Percentiles rank a stretch among this genome's conserved stretches.
phyloP scores from a whole-genome alignment of 768 basidiomycete genomes.

The Mycena epipterygia region DNA sequence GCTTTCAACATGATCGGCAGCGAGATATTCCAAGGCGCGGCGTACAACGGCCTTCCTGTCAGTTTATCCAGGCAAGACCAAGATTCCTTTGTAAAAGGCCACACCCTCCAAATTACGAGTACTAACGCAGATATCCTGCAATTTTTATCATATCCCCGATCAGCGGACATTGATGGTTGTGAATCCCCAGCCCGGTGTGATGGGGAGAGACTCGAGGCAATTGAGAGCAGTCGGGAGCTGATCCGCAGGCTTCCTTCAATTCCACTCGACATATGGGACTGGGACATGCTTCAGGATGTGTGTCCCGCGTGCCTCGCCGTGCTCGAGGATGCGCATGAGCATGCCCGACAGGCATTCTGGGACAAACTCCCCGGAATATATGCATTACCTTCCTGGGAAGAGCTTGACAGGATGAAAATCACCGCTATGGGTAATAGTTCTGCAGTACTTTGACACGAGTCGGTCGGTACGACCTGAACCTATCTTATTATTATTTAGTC shows the following conservation, averaged over 20 bases:
- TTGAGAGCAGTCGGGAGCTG: not conserved
- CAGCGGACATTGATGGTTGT: slow-evolving; percentile 8
- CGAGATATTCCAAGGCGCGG: not conserved
- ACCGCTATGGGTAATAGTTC: slow-evolving; percentile 72
- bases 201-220: not conserved
- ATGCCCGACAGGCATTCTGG: slow-evolving; percentile 10
- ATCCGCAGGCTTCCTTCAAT: not conserved
- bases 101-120: not conserved
- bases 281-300: not conserved
- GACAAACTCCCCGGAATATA: slow-evolving; percentile 19
- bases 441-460: no score
- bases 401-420: slow-evolving; percentile 90
- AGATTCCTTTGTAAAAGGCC: not conserved
- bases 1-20: not conserved
- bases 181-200: not conserved
- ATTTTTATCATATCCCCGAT: slow-evolving; percentile 3
- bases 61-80: slow-evolving; percentile 7
- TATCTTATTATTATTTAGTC: no score
- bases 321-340: not conserved
- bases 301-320: not conserved
- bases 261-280: slow-evolving; percentile 19
- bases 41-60: not conserved
- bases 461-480: no score
- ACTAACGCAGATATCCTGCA: slow-evolving; percentile 2
- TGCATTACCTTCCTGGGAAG: slow-evolving; percentile 9